Evolutionary conservation across 805 yeast genomes (phyloP).

Genomic region (Saturnispora besseyi): DNA sequence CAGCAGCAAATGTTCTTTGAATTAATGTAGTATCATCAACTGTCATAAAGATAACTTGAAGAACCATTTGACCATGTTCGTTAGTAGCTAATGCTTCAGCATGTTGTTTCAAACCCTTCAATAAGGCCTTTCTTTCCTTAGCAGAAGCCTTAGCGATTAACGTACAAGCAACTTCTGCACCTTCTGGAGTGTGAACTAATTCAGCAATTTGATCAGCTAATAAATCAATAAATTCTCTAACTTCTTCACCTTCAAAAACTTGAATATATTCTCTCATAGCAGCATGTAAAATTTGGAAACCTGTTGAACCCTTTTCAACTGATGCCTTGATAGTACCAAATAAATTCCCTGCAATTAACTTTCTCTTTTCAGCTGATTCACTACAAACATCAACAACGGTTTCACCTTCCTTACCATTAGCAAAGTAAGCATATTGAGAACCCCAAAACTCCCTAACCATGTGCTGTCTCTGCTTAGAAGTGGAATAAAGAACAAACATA

Average conservation of each 20-base stretch:
- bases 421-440: constrained; percentile 84
- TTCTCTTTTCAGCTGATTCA: constrained; percentile 71
- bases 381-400: constrained; percentile 55
- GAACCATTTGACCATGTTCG: constrained; percentile 78
- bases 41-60: constrained; percentile 69
- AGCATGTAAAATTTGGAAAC: constrained; percentile 91
- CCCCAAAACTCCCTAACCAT: constrained; percentile 98
- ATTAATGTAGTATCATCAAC: constrained; percentile 91
- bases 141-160: constrained; percentile 78
- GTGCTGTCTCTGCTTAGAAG: constrained; percentile 75
- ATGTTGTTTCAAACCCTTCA: constrained; percentile 67
- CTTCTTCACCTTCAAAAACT: constrained; percentile 61
- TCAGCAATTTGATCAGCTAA: constrained; percentile 87
- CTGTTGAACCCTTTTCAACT: constrained; percentile 91
- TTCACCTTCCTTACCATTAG: constrained; percentile 58
- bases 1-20: constrained; percentile 60
- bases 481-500: constrained; percentile 74
- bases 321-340: constrained; percentile 80
- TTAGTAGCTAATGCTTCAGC: constrained; percentile 69
- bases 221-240: constrained; percentile 73
- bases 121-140: constrained; percentile 77
- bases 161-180: constrained; percentile 81
- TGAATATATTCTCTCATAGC: constrained; percentile 85
- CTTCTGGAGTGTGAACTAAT: constrained; percentile 91
- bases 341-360: constrained; percentile 64